Conservation (phyloP, 106 monocot species). For the Vanilla planifolia region DNA sequence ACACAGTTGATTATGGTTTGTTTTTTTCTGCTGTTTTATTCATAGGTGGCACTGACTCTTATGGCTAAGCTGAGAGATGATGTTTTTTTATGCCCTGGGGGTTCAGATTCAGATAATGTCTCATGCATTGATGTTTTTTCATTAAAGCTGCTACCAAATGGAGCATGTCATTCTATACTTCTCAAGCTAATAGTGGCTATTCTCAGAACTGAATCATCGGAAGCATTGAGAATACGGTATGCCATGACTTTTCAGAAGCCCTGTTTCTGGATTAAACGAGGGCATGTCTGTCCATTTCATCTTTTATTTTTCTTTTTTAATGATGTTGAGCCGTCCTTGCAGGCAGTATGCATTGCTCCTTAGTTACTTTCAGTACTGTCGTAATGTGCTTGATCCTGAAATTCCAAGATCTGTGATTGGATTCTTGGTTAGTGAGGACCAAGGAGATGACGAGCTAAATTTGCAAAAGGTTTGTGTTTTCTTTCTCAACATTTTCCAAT, state of each 20-base stretch:
- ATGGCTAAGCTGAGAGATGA: conserved; percentile 96
- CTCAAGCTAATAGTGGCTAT: conserved; percentile 82
- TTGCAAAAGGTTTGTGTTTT: conserved; percentile 58
- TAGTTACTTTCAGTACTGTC: conserved; percentile 89
- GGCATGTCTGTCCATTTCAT: neutral
- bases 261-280: neutral
- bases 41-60: conserved; percentile 86
- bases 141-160: conserved; percentile 69
- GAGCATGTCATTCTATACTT: conserved; percentile 80
- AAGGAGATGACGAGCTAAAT: conserved; percentile 72
- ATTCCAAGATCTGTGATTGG: conserved; percentile 68
- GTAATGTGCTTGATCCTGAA: conserved; percentile 81
- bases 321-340: conserved; percentile 10
- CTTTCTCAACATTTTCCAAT: neutral
- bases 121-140: conserved; percentile 84
- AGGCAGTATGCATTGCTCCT: conserved; percentile 91
- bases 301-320: neutral
- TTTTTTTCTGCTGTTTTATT: conserved; percentile 5
- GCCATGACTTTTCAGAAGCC: neutral
- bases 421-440: conserved; percentile 72
- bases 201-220: conserved; percentile 94
- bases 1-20: conserved; percentile 2
- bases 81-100: conserved; percentile 69
- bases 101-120: conserved; percentile 66
- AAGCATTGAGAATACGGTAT: conserved; percentile 80